Base-by-base conservation (phyloP, 2,329 filamentous ascomycete species). In the Setomelanomma holmii region DNA sequence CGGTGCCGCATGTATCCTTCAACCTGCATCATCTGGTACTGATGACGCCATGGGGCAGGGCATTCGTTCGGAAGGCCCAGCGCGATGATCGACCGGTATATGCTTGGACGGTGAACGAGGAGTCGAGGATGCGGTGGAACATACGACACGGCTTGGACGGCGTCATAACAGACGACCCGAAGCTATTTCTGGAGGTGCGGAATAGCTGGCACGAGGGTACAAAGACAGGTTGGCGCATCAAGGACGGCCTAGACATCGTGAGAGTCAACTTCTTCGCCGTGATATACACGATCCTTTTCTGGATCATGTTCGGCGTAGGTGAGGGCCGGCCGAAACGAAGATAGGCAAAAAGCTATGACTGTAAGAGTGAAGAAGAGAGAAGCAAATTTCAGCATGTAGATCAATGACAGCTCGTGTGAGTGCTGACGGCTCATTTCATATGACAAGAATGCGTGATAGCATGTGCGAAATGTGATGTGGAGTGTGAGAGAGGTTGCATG, bases 81-180 rank as follows among this genome's bases (percentile, higher is more conserved):
- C 71, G 76, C 41, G 77, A 79, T 1, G 76, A 80, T 14, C 82
- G 89, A 19, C 82, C 83, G 4, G 78, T 97, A 4, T 87, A 89
- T 64, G 83, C 86, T 0, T 98, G 93, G 93, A 97, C 93, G 0
- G 89, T 96, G 44, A 96, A 98, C 70, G 83, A 89, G 12, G 83
- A 85, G 56, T 79, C 81, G 43, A 84, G 86, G 75, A 97, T 98
- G 93, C 83, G 86, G 63, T 96, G 91, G 91, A 83, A 86, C 58
- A 85, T 96, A 27, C 75, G 80, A 22, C 76, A 83, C 36, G 71
- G 74, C 3, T 77, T 96, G 1, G 90, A 96, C 63, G 93, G 90
- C 1, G 88, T 96, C 4, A 87, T 96, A 46, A 96, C 92, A 0
- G 93, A 97, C 68, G 87, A 96, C 61, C 90, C 90, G 1, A 83